phyloP scores from a whole-genome alignment of 331 rosid genomes.

The Pyracantha coccinea region DNA sequence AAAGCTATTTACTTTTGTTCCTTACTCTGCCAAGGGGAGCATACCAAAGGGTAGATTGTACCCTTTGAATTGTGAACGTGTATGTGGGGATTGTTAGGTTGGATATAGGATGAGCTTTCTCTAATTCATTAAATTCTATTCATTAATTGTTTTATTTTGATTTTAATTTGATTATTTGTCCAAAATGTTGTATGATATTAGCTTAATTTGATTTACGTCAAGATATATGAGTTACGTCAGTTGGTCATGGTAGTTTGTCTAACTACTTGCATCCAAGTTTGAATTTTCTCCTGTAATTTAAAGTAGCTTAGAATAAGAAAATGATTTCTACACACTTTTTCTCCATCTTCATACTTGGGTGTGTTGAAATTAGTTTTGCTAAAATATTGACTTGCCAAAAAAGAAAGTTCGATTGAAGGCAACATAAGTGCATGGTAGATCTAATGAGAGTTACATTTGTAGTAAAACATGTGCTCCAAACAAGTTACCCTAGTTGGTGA shows the following conservation, averaged over 20 bases:
- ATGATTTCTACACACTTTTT: no score
- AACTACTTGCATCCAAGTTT: no score
- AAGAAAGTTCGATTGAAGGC: not conserved
- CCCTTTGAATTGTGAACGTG: slow-evolving; percentile 23
- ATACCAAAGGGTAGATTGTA: slow-evolving; percentile 30
- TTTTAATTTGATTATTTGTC: not conserved
- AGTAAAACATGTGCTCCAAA: not conserved
- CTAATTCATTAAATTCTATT: slow-evolving; percentile 24
- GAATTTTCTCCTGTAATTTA: no score
- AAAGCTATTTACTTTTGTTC: slow-evolving; percentile 13
- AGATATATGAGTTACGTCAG: no score
- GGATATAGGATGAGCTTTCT: slow-evolving; percentile 26
- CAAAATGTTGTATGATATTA: not conserved
- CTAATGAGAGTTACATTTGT: not conserved
- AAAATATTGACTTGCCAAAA: no score
- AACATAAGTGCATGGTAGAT: not conserved
- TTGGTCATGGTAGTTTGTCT: not conserved
- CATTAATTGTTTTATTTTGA: slow-evolving; percentile 6
- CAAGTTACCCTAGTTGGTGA: not conserved
- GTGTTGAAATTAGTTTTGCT: no score
- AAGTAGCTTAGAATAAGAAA: no score
- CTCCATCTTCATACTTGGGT: no score
- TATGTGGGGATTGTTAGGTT: slow-evolving; percentile 25
- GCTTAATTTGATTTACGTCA: not conserved
- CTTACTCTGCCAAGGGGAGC: slow-evolving; percentile 28